Evolutionary conservation across 1,139 yeast genomes (phyloP), one percentile per base, ranked within the genome.

Genomic region (Kazachstania sp.): DNA sequence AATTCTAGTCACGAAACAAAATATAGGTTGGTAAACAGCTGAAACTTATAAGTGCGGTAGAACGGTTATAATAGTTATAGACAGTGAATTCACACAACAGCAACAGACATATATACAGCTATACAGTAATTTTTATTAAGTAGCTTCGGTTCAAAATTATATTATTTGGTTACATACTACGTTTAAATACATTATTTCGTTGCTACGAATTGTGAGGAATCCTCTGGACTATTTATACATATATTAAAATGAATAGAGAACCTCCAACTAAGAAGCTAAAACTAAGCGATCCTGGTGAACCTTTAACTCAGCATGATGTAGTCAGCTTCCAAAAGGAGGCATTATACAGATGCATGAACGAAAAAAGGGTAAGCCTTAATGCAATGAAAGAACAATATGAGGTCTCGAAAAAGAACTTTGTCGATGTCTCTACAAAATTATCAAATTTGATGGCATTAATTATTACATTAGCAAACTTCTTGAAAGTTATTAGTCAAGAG

Each of bases 271-370:
- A 65, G 49, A 61, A 59, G 47, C 47, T 63, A 15, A 61, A 59
- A 32, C 53, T 61, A 35, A 57, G 61, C 29, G 74, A 69, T 18
- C 57, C 64, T 4, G 54, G 57, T 26, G 95, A 92, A 12, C 92
- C 95, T 1, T 67, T 88, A 40, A 85, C 94, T 2, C 88, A 83
- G 55, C 80, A 75, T 42, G 96, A 88, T 56, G 86, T 86, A 16
- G 79, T 80, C 19, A 79, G 78, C 58, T 92, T 86, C 65, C 92
- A 88, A 58, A 90, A 90, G 59, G 97, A 92, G 63, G 97, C 97
- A 37, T 79, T 92, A 31, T 86, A 83, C 73, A 73, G 98, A 51
- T 83, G 85, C 57, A 74, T 92, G 78, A 75, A 75, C 47, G 69
- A 71, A 20, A 86, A 84, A 60, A 78, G 78, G 58, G 70, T 74